Conservation (phyloP, 164 flowering plant genomes). For the Chloranthus sessilifolius region DNA sequence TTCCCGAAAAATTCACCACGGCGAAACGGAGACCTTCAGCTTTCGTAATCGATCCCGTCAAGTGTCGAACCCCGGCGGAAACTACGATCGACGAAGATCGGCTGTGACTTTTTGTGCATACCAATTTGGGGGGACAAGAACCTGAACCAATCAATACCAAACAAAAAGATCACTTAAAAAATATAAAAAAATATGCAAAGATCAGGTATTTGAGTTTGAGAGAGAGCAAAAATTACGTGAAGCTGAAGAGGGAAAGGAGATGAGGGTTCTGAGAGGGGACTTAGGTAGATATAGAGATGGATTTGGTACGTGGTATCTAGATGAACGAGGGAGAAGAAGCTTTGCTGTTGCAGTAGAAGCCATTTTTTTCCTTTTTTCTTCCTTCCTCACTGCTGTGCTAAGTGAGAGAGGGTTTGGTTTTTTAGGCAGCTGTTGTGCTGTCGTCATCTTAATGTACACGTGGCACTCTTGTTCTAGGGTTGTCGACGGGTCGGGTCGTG, state of each 20-base stretch:
- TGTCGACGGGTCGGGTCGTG: too few species aligned
- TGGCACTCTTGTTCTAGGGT: too few species aligned
- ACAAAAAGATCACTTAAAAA: neutral
- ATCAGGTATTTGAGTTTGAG: too few species aligned
- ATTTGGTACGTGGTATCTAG: neutral
- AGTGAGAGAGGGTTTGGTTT: too few species aligned
- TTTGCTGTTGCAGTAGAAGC: neutral
- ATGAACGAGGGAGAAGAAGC: neutral
- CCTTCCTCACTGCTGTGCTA: too few species aligned
- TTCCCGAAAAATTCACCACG: conserved; percentile 40
- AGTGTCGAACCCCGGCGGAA: conserved; percentile 34
- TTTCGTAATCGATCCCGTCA: conserved; percentile 36
- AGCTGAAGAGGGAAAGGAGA: conserved; percentile 10
- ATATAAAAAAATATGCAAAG: neutral
- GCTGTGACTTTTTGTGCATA: conserved; percentile 1
- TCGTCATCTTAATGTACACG: too few species aligned
- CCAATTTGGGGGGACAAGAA: conserved; percentile 1
- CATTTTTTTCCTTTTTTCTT: conserved; percentile 5
- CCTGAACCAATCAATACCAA: conserved; percentile 6
- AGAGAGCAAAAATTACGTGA: conserved; percentile 6
- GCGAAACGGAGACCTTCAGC: conserved; percentile 52
- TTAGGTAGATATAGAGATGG: neutral
- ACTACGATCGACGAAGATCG: conserved; percentile 14
- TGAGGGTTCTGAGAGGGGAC: neutral
- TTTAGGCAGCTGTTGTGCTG: too few species aligned